phyloP scores from a whole-genome alignment of 441 rosid genomes.

The Croton setiger region DNA sequence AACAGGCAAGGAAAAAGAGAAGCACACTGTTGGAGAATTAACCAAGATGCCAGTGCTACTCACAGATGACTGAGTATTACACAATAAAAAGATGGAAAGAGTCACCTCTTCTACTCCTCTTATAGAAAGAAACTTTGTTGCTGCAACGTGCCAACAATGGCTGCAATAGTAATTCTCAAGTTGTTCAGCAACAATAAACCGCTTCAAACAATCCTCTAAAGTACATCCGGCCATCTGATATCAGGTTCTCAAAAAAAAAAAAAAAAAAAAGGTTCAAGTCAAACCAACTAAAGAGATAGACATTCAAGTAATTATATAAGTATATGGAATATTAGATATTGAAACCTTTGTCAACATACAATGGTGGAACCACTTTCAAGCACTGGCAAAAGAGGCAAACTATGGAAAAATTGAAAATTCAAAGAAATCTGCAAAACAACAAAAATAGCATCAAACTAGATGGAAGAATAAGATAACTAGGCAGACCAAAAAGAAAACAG shows the following conservation, averaged over 20 bases:
- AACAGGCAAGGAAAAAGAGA: background rate
- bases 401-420: slow-evolving; percentile 81
- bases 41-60: background rate
- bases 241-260: slow-evolving; percentile 18
- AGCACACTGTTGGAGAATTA: background rate
- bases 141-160: slow-evolving; percentile 84
- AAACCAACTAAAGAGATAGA: background rate
- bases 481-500: background rate
- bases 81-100: background rate
- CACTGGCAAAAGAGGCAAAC: slow-evolving; percentile 65
- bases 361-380: slow-evolving; percentile 48
- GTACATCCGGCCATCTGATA: slow-evolving; percentile 57
- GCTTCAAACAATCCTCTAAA: slow-evolving; percentile 68
- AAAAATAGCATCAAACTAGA: slow-evolving; percentile 2
- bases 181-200: slow-evolving; percentile 54
- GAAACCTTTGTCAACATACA: slow-evolving; percentile 66
- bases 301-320: slow-evolving; percentile 13
- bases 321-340: slow-evolving; percentile 17
- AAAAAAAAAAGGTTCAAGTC: background rate
- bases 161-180: slow-evolving; percentile 68
- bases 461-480: background rate
- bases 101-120: slow-evolving; percentile 50
- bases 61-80: background rate
- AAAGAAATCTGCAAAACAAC: slow-evolving; percentile 62
- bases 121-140: slow-evolving; percentile 46